Conservation (phyloP, 2,329 filamentous ascomycete genomes). For the Alternaria atra region DNA sequence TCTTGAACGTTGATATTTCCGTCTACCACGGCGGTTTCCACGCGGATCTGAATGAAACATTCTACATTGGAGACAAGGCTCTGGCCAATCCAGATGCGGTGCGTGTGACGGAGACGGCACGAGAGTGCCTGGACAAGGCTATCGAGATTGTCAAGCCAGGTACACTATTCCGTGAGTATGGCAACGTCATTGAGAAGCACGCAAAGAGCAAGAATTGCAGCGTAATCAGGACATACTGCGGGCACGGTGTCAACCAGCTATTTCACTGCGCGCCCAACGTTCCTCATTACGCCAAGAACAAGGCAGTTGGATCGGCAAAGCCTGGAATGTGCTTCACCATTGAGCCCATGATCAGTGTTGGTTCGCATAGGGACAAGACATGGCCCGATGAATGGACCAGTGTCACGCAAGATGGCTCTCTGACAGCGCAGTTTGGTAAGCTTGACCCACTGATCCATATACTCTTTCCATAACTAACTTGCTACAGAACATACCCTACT, state of each 20-base stretch:
- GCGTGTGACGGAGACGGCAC: conserved; percentile 86
- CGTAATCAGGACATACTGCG: conserved; percentile 95
- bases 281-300: conserved; percentile 98
- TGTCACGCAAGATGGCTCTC: conserved; percentile 86
- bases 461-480: conserved; percentile 18
- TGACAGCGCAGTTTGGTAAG: conserved; percentile 91
- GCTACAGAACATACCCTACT: conserved; percentile 79
- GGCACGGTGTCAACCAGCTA: conserved; percentile 90
- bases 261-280: conserved; percentile 96
- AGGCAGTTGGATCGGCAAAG: conserved; percentile 92
- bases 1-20: conserved; percentile 95
- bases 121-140: conserved; percentile 88
- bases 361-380: conserved; percentile 89
- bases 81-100: conserved; percentile 85
- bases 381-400: conserved; percentile 99
- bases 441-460: not conserved
- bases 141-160: conserved; percentile 94
- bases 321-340: conserved; percentile 99
- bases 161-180: conserved; percentile 89
- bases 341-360: conserved; percentile 96
- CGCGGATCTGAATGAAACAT: conserved; percentile 97
- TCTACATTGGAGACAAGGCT: conserved; percentile 93
- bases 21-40: conserved; percentile 96
- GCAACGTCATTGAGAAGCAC: conserved; percentile 93
- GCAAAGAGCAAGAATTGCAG: conserved; percentile 87